phyloP scores from a whole-genome alignment of 2,329 filamentous ascomycete genomes.

The Pezicula carpinea region DNA sequence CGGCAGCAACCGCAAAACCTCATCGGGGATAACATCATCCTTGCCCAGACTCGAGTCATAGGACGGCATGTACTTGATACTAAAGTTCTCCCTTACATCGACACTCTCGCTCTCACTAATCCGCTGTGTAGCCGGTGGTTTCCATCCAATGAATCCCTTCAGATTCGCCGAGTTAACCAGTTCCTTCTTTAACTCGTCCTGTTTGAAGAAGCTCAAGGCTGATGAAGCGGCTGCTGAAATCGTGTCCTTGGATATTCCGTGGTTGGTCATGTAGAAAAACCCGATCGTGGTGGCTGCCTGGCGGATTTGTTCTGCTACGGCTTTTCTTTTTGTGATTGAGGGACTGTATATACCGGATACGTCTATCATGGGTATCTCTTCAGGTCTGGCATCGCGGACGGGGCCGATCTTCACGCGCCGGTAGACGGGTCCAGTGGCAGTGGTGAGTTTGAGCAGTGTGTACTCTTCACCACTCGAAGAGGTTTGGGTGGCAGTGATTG shows the following conservation, averaged over 20 bases:
- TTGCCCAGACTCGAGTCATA: background rate
- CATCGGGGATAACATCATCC: conserved; percentile 1
- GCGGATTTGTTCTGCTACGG: conserved; percentile 30
- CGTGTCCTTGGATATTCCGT: conserved; percentile 13
- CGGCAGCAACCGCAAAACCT: background rate
- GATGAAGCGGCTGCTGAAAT: background rate
- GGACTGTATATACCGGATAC: conserved; percentile 31
- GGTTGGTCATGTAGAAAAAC: conserved; percentile 38
- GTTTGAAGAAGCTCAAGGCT: background rate
- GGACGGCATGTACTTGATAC: background rate
- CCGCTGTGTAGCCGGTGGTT: conserved; percentile 1
- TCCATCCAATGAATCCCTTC: background rate
- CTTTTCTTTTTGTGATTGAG: conserved; percentile 26
- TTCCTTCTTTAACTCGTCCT: background rate
- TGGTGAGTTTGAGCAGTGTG: background rate
- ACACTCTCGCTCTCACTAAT: background rate
- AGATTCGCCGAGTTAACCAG: background rate
- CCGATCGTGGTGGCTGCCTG: conserved; percentile 34
- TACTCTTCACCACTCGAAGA: background rate
- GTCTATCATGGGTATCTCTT: conserved; percentile 39
- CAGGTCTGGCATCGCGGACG: background rate
- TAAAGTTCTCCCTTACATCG: background rate
- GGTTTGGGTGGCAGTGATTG: too few relatives aligned
- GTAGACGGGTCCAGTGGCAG: background rate
- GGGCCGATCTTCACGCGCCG: background rate